phyloP scores from a whole-genome alignment of 306 rosid genomes.

The Urtica urens region DNA sequence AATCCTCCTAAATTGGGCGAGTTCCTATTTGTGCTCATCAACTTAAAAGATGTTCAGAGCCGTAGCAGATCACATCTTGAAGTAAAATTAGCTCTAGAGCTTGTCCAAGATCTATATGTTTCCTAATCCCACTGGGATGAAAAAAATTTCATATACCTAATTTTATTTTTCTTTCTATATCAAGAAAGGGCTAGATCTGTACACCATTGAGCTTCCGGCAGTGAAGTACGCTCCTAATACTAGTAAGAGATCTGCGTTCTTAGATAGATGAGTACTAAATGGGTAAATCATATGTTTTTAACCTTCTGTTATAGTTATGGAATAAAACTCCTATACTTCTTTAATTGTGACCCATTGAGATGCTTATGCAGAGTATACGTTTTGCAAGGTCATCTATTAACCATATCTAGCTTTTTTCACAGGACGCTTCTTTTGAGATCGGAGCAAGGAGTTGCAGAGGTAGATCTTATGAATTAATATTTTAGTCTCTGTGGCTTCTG shows the following conservation, averaged over 20 bases:
- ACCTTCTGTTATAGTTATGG: neutral
- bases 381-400: neutral
- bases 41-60: conserved; percentile 49
- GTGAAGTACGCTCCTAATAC: conserved; percentile 91
- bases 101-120: neutral
- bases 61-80: conserved; percentile 43
- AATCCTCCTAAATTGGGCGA: conserved; percentile 1
- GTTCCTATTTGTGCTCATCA: conserved; percentile 37
- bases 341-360: neutral
- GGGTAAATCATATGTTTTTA: conserved; percentile 37
- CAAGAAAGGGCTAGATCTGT: conserved; percentile 64
- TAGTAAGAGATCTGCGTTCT: conserved; percentile 67
- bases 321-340: neutral
- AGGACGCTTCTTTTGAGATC: conserved; percentile 64
- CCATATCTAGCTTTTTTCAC: conserved; percentile 14
- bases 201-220: conserved; percentile 62
- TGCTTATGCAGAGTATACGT: neutral
- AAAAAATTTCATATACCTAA: too few species aligned
- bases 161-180: too few species aligned
- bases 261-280: conserved; percentile 73
- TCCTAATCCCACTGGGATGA: conserved; percentile 1
- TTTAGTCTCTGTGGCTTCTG: neutral
- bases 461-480: conserved; percentile 20
- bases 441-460: conserved; percentile 35
- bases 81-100: conserved; percentile 23